Evolutionary conservation across 108 stramenopile species (phyloP).

Genomic region (Cyclostephanos tholiformis): DNA sequence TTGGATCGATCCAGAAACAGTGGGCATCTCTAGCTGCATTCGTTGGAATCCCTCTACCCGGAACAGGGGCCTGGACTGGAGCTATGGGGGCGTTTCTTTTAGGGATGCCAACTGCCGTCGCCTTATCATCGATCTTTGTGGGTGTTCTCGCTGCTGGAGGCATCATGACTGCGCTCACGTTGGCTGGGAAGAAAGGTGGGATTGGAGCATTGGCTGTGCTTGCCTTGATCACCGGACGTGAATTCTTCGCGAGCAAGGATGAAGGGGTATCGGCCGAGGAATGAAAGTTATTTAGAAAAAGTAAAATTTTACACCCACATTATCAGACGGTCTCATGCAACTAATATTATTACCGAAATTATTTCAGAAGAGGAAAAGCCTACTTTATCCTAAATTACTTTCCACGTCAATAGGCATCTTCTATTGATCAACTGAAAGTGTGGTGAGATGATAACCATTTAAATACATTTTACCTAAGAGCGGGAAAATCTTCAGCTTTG

Average conservation of each 20-base stretch:
- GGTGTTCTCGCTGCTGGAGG: constrained; percentile 91
- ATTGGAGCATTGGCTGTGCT: constrained; percentile 69
- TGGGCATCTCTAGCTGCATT: constrained; percentile 93
- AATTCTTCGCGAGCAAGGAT: constrained; percentile 49
- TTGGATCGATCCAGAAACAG: constrained; percentile 80
- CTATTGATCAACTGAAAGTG: too few species aligned
- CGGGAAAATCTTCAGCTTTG: constrained; percentile 40
- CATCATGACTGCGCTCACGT: constrained; percentile 88
- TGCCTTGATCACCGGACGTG: constrained; percentile 65
- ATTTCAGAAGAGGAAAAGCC: too few species aligned
- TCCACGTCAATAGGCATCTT: too few species aligned
- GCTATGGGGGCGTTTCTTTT: constrained; percentile 94
- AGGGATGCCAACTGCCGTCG: constrained; percentile 86
- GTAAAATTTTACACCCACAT: too few species aligned
- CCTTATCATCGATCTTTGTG: constrained; percentile 87
- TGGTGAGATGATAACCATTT: too few species aligned
- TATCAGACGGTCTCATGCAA: too few species aligned
- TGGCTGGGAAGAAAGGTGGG: constrained; percentile 84
- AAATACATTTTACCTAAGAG: constrained; percentile 9
- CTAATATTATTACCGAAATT: too few species aligned
- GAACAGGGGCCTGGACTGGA: constrained; percentile 98
- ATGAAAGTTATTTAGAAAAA: background rate
- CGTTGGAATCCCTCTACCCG: constrained; percentile 96
- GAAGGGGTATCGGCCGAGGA: constrained; percentile 7
- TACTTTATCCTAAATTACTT: too few species aligned